Conservation (phyloP, 163 green algal genomes). For the Volvox carteri region DNA sequence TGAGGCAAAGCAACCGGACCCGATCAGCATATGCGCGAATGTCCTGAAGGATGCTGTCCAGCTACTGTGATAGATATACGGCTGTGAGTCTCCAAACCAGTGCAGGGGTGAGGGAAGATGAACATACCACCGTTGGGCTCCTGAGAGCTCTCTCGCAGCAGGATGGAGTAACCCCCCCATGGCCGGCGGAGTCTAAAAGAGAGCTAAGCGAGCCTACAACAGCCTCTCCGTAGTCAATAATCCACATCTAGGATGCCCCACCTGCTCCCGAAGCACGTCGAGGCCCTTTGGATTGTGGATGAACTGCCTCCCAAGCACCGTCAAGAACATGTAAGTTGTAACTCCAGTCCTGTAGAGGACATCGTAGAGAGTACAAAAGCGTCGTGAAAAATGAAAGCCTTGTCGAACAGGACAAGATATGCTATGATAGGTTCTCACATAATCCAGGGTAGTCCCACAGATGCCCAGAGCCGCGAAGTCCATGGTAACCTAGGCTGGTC, state of each 20-base stretch:
- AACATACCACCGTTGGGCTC: too few relatives aligned
- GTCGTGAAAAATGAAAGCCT: background rate
- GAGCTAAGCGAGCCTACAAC: too few relatives aligned
- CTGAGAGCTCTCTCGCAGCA: too few relatives aligned
- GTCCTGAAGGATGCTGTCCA: too few relatives aligned
- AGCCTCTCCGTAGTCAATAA: too few relatives aligned
- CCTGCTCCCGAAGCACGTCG: conserved; percentile 19
- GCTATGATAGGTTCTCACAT: conserved; percentile 18
- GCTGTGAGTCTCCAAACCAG: too few relatives aligned
- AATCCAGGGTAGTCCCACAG: conserved; percentile 43
- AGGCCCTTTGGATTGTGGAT: conserved; percentile 10
- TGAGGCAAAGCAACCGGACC: too few relatives aligned
- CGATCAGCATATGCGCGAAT: too few relatives aligned
- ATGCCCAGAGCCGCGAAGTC: conserved; percentile 16
- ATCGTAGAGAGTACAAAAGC: background rate
- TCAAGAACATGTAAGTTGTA: conserved; percentile 3
- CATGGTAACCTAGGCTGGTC: conserved; percentile 26
- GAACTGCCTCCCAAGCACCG: background rate
- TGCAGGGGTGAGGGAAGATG: too few relatives aligned
- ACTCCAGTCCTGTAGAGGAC: background rate
- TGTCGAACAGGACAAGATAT: background rate
- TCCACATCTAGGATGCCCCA: background rate
- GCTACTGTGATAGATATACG: too few relatives aligned
- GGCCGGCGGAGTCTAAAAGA: too few relatives aligned
- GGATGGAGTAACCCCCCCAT: too few relatives aligned